These are phyloP conservation scores for Leucosporidium yakuticum DNA, from an alignment of 768 basidiomycete species.

Conservation along the genomic window DNA sequence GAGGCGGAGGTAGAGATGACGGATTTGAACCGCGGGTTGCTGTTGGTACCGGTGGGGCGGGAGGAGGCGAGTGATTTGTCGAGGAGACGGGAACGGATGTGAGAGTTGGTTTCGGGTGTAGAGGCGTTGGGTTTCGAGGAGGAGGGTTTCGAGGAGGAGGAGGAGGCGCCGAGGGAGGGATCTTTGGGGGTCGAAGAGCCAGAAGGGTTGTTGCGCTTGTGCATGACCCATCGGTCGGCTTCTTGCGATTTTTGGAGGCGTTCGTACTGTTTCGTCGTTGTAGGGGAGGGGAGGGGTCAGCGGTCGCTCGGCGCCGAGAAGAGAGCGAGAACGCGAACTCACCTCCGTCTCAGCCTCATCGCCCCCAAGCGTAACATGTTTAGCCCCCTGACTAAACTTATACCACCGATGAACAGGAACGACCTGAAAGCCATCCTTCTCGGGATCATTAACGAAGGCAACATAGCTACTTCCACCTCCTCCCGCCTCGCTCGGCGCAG, in stretches of 20 bases:
- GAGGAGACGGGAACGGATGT: constrained; percentile 57
- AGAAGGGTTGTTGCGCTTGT: constrained; percentile 42
- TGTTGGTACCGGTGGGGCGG: background rate
- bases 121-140: background rate
- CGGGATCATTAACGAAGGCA: constrained; percentile 32
- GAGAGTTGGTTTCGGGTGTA: constrained; percentile 25
- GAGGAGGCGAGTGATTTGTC: constrained; percentile 49
- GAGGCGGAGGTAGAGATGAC: constrained; percentile 8
- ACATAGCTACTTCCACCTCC: constrained; percentile 31
- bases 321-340: constrained; percentile 40
- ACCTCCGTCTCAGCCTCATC: constrained; percentile 65
- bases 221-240: constrained; percentile 63
- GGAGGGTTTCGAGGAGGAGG: background rate
- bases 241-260: constrained; percentile 58
- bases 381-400: constrained; percentile 81
- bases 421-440: constrained; percentile 73
- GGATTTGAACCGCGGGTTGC: constrained; percentile 8
- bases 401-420: constrained; percentile 85
- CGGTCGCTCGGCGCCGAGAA: constrained; percentile 24
- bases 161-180: background rate
- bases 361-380: constrained; percentile 60
- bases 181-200: constrained; percentile 7
- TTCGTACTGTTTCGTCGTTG: constrained; percentile 50
- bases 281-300: constrained; percentile 38
- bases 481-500: constrained; percentile 18